phyloP scores from a whole-genome alignment of 2,329 filamentous ascomycete species.

The Alternaria arbusti region DNA sequence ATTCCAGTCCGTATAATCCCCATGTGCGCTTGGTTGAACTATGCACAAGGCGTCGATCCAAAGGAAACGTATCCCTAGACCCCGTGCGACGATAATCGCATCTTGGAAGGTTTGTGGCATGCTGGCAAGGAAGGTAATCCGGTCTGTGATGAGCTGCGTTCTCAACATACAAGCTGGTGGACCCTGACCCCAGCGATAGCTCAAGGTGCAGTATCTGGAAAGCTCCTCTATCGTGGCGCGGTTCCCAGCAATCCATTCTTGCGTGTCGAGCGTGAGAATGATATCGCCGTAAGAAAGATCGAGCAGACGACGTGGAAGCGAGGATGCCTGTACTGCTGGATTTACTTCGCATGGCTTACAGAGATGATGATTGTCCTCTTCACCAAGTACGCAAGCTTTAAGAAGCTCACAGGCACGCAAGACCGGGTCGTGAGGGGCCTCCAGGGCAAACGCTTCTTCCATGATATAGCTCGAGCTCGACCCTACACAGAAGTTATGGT shows the following conservation, averaged over 20 bases:
- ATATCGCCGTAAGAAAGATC: not conserved
- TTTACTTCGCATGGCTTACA: not conserved
- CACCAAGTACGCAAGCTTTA: no score
- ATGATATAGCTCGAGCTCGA: no score
- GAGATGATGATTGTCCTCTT: no score
- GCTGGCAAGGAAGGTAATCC: no score
- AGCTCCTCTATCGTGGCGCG: not conserved
- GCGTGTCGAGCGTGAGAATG: not conserved
- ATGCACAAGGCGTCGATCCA: not conserved
- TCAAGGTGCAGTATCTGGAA: not conserved
- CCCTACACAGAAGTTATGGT: no score
- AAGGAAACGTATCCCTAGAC: not conserved
- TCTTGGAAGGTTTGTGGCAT: not conserved
- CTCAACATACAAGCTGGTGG: not conserved
- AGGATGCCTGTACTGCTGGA: accelerated
- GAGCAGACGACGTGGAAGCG: not conserved
- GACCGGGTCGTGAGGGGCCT: no score
- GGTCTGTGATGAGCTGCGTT: no score
- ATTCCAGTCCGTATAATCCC: not conserved
- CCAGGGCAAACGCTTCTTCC: no score
- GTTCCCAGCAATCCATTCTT: not conserved
- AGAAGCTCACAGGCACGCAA: no score
- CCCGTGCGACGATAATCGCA: not conserved
- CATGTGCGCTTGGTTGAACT: not conserved
- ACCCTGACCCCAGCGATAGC: not conserved